Base-by-base conservation (phyloP, 2,329 filamentous ascomycete genomes). In the Fusarium newnesense region DNA sequence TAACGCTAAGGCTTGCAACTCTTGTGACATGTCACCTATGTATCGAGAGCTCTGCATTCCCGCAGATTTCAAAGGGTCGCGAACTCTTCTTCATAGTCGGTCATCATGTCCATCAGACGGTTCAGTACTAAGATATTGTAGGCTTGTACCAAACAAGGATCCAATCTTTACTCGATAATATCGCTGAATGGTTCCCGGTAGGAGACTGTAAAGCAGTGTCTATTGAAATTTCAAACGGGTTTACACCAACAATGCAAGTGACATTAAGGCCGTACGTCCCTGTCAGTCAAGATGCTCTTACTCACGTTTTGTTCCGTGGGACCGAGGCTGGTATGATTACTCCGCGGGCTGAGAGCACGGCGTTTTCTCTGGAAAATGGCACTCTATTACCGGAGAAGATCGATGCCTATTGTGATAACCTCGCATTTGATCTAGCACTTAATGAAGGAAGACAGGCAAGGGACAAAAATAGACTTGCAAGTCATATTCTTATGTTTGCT, bases 1-100 rank as follows among this genome's bases (percentile, higher is more conserved):
- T 0, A 4, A 44, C 4, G 11, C 21, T 2, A 13, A 21, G 5
- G 5, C 1, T 32, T 57, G 53, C 28, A 7, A 19, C 5, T 5
- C 28, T 12, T 57, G 53, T 21, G 11, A n/a, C 2, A 4, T 9
- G 9, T 57, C 53, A 15, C 24, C n/a, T 6, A 3, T 21, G 5
- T 57, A 46, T 21, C n/a, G 13, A 5, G n/a, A 46, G 1, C 37
- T 57, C 9, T 57, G 53, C 19, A 9, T 34, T 11, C 53, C 39
- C n/a, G 39, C 39, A 34, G 28, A 57, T 6, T 46, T 57, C 3
- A 46, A 57, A 24, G 26, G 40, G 19, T 57, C 39, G 5, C 39
- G 53, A 6, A 57, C 16, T 26, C 28, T 57, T 3, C n/a, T 34
- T 21, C 53, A 57, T 15, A n/a, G 39, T 46, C 6, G 21, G 53